Evolutionary conservation across 345 rosid species (phyloP), one percentile per base, ranked within the genome.

Genomic region (Raphanus raphanistrum): DNA sequence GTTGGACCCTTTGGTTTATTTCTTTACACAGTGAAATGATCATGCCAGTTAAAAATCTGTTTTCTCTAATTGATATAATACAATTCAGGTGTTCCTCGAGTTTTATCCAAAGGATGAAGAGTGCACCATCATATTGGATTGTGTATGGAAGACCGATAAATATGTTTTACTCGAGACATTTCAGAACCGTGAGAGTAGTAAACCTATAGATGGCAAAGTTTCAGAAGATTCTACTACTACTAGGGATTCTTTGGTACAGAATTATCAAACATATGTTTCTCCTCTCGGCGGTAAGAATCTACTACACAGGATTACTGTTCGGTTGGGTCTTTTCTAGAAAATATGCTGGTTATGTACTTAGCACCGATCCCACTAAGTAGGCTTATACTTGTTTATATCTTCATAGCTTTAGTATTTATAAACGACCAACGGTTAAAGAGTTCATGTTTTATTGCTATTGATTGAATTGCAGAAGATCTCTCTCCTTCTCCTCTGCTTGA

Each of bases 11-110:
- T 29, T 55, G 25, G 32, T 38, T n/a, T 41, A 71, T 71, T 58
- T 43, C 10, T 48, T 48, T 11, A 41, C 41, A 58, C 58, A 59
- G 3, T 12, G 27, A 50, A 36, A 2, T 80, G 50, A 59, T 45
- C 63, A 28, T 75, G 32, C 45, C 8, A 28, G 50, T 45, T 10
- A 33, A 71, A 71, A 64, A 50, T 70, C 38, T 16, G 12, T 48
- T 36, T 9, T 26, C 33, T 72, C 59, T 58, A 17, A 38, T 8
- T 58, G 5, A 68, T 55, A 16, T 17, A 16, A 52, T 55, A 73
- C 84, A 16, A 52, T 55, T 72, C 84, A 92, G 95, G 85, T 87
- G 17, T 90, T 82, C 75, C 84, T 95, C 48, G 97, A 94, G 82
- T 88, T 84, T 41, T 92, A 87, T 80, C 97, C 97, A 2, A 75